phyloP scores from a whole-genome alignment of 805 yeast species.

The Lipomyces japonicus region DNA sequence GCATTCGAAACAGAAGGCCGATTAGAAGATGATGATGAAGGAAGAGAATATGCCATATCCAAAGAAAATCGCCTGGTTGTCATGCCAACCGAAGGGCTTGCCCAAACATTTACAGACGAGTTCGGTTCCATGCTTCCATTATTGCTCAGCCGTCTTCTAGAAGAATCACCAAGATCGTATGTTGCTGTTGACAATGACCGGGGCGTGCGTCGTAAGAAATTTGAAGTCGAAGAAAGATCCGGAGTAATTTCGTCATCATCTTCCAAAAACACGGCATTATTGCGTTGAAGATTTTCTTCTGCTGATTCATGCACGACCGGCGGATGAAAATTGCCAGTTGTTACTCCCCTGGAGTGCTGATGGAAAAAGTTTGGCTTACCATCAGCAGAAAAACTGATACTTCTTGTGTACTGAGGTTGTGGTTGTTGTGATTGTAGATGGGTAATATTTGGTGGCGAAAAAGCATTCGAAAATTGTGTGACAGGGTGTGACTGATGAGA shows the following conservation, averaged over 20 bases:
- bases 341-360: background rate
- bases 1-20: background rate
- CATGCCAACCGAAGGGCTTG: background rate
- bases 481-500: background rate
- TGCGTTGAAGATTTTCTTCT: constrained; percentile 6
- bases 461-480: background rate
- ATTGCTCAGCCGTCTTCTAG: background rate
- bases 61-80: background rate
- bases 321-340: background rate
- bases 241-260: constrained; percentile 13
- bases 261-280: constrained; percentile 15
- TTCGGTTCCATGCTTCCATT: background rate
- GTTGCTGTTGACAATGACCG: constrained; percentile 1
- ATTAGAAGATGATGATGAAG: background rate
- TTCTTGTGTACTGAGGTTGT: background rate
- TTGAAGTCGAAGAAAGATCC: background rate
- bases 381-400: constrained; percentile 3
- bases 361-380: background rate
- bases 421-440: background rate
- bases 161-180: background rate
- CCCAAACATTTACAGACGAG: no score
- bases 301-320: background rate
- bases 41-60: background rate
- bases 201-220: background rate
- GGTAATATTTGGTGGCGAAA: background rate